Base-by-base conservation (phyloP, 2,329 filamentous ascomycete species). In the Fusarium sp. region DNA sequence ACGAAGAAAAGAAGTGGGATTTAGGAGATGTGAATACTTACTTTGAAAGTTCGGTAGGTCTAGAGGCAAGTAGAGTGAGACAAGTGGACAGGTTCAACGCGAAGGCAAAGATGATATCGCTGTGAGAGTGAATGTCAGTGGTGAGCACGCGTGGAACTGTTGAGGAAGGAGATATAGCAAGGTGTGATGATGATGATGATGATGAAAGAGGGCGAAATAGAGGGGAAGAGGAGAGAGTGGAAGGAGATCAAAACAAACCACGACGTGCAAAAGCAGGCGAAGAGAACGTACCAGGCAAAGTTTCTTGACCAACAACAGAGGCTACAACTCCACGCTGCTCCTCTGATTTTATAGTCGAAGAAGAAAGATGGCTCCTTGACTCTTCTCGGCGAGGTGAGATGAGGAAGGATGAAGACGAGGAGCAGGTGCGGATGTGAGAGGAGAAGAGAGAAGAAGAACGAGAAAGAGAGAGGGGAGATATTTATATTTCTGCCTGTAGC, bases 291-390 rank as follows among this genome's bases (percentile, higher is more conserved):
- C 68, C 63, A 52, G 39, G 22, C 22, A 22, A 44, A 44, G 52
- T 42, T 38, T 50, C 48, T 38, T 48, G 34, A 54, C 24, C 24
- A 44, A 56, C 40, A 46, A 36, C 26, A 69, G 52, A 54, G 56
- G 36, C 24, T 20, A 59, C 60, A 69, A 58, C 66, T 62, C 51
- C n/a, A 58, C 31, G 66, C 26, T 71, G 55, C 50, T 71, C 42
- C 60, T 59, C 58, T 66, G 42, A 34, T 34, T 6, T 17, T 36
- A 61, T 44, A 42, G 20, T 54, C 31, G 39, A 64, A 42, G 24
- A 40, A 46, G 24, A 42, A 49, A 36, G 33, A 31, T 36, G 17
- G 18, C 20, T 43, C 38, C 42, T 24, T 39, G 20, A 18, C n/a
- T 42, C 34, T 40, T 24, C 44, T 63, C 55, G 40, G 38, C 11